Percentiles rank a stretch among this genome's conserved stretches.
Evolutionary conservation across 768 basidiomycete species (phyloP).

Genomic region (Russula brevipes): DNA sequence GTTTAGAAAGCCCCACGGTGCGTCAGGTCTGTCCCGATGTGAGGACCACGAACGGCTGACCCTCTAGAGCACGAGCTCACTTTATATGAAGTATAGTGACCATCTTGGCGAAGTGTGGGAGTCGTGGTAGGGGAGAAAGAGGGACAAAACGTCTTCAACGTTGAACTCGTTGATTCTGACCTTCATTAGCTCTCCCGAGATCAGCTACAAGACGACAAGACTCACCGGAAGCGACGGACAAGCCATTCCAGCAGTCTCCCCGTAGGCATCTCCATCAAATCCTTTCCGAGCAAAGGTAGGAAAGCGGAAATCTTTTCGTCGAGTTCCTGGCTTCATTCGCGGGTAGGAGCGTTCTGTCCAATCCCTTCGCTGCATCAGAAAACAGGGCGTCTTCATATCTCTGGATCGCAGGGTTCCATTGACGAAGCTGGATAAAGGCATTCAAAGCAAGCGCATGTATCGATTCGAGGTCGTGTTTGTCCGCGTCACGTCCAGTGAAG

Average conservation of each 20-base stretch:
- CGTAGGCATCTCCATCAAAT: conserved; percentile 74
- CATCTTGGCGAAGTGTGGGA: conserved; percentile 94
- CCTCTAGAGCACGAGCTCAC: conserved; percentile 38
- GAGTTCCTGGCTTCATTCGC: conserved; percentile 57
- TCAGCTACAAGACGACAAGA: not conserved
- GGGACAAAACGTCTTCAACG: conserved; percentile 62
- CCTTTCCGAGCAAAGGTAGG: conserved; percentile 67
- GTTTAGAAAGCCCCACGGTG: conserved; percentile 62
- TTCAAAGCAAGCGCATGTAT: conserved; percentile 77
- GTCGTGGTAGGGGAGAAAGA: conserved; percentile 94
- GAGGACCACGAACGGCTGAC: not conserved
- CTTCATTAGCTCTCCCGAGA: not conserved
- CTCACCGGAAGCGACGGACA: conserved; percentile 85
- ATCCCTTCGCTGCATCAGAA: conserved; percentile 65
- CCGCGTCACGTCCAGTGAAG: conserved; percentile 76
- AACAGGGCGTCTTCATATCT: conserved; percentile 70
- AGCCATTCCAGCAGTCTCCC: conserved; percentile 92
- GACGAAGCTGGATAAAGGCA: conserved; percentile 65
- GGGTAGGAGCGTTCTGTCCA: conserved; percentile 74
- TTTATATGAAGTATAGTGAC: conserved; percentile 76
- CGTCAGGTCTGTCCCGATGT: conserved; percentile 44
- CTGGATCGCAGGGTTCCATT: conserved; percentile 53
- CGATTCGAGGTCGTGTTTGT: conserved; percentile 81
- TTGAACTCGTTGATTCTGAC: conserved; percentile 91
- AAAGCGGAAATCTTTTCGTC: conserved; percentile 57